A percentile compares a stretch with the other conserved stretches of the same genome.
Evolutionary conservation across 345 rosid genomes (phyloP).

Genomic region (Cardamine occulta): DNA sequence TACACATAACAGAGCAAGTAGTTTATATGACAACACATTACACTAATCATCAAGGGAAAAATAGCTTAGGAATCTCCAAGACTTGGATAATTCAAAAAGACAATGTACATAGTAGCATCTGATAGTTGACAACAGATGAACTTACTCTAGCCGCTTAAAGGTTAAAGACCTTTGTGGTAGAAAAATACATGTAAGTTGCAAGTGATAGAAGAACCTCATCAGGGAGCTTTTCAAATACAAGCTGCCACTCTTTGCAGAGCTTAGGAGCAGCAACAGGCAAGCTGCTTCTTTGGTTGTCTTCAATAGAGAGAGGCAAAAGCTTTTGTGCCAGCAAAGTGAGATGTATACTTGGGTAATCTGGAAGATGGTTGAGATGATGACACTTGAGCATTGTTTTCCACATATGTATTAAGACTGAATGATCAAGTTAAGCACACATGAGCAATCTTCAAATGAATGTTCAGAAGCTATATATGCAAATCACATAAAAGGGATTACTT

Average conservation of each 20-base stretch:
- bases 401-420: constrained; percentile 40
- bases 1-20: no score
- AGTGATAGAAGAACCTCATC: constrained; percentile 59
- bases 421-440: no score
- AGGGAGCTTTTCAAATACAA: constrained; percentile 63
- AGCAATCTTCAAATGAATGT: constrained; percentile 4
- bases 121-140: no score
- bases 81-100: no score
- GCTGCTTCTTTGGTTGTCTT: constrained; percentile 53
- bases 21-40: no score
- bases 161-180: no score
- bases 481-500: constrained; percentile 5
- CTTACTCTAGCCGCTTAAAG: no score
- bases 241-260: constrained; percentile 74
- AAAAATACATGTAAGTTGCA: constrained; percentile 13
- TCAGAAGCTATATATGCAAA: neutral
- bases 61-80: no score
- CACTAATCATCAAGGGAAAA: no score
- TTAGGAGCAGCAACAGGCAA: constrained; percentile 54
- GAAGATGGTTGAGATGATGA: constrained; percentile 70
- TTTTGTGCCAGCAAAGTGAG: constrained; percentile 65
- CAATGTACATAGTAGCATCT: no score
- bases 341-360: constrained; percentile 52
- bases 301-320: constrained; percentile 72
- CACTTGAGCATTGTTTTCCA: constrained; percentile 84